Percentiles rank a stretch among this genome's conserved stretches.
These are phyloP conservation scores for Crassisporium funariophilum DNA, from an alignment of 768 basidiomycete species.

Conservation along the genomic window DNA sequence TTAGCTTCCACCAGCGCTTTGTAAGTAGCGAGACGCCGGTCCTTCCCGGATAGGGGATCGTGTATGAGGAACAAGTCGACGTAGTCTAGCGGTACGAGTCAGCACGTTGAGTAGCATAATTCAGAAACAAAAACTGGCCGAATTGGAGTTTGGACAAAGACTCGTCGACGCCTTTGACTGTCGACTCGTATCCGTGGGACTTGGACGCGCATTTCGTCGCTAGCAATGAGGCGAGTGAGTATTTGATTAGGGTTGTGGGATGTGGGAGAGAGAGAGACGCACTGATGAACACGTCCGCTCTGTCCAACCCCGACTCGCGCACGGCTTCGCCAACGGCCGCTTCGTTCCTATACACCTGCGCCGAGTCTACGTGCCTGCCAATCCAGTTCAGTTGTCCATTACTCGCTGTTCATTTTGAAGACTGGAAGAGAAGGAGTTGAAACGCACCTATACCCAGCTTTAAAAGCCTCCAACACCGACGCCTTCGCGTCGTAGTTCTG, in stretches of 20 bases:
- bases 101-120: not conserved
- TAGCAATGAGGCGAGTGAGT: constrained; percentile 26
- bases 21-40: constrained; percentile 70
- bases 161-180: constrained; percentile 57
- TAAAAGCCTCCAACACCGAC: constrained; percentile 63
- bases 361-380: constrained; percentile 71
- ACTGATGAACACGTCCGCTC: constrained; percentile 77
- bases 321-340: constrained; percentile 61
- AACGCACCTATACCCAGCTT: constrained; percentile 36
- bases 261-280: constrained; percentile 20
- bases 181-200: constrained; percentile 64
- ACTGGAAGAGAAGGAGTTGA: not conserved
- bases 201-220: constrained; percentile 67
- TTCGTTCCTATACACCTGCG: constrained; percentile 71
- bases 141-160: constrained; percentile 63
- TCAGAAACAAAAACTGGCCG: constrained; percentile 41
- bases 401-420: too few species aligned
- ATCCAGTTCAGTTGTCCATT: not conserved
- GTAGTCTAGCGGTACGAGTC: constrained; percentile 30
- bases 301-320: constrained; percentile 52
- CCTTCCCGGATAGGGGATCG: constrained; percentile 64
- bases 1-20: constrained; percentile 67
- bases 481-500: constrained; percentile 59
- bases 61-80: constrained; percentile 65
- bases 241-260: not conserved